Conservation (phyloP, 2,329 filamentous ascomycete genomes). For the Ophiocordyceps camponoti-saundersi region DNA sequence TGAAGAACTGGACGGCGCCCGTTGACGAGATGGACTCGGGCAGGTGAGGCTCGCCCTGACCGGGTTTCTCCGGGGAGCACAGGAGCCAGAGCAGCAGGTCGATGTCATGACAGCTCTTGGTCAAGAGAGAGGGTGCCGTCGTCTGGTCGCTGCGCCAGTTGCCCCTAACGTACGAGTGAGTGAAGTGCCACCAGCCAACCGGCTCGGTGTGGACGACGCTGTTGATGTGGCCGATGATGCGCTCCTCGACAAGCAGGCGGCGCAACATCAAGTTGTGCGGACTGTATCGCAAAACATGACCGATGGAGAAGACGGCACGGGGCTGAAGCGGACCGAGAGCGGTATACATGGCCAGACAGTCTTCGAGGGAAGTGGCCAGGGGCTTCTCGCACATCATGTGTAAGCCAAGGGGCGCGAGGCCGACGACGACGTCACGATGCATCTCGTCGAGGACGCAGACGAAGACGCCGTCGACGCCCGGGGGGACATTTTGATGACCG, state of each 20-base stretch:
- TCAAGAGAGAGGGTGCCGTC: conserved; percentile 68
- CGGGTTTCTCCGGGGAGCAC: conserved; percentile 44
- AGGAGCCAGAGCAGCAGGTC: conserved; percentile 87
- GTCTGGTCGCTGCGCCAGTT: conserved; percentile 78
- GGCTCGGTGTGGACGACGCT: conserved; percentile 87
- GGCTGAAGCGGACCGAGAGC: conserved; percentile 25
- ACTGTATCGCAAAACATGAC: conserved; percentile 85
- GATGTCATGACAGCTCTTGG: conserved; percentile 93
- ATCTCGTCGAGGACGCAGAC: conserved; percentile 69
- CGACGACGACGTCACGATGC: conserved; percentile 66
- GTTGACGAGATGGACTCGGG: conserved; percentile 60
- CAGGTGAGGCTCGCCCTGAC: conserved; percentile 42
- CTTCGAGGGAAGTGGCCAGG: conserved; percentile 58
- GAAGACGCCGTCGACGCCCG: conserved; percentile 44
- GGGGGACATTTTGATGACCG: conserved; percentile 26
- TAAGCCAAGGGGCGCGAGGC: conserved; percentile 50
- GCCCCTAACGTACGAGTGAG: conserved; percentile 77
- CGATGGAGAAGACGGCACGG: conserved; percentile 61
- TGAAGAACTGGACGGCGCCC: conserved; percentile 66
- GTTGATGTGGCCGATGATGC: conserved; percentile 66
- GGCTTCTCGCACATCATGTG: conserved; percentile 96
- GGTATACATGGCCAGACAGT: conserved; percentile 60
- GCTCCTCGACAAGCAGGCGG: conserved; percentile 57
- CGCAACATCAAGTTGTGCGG: conserved; percentile 81
- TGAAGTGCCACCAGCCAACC: conserved; percentile 91